Evolutionary conservation across 208 protist species (phyloP), one percentile per base, ranked within the genome.

Genomic region (Tritrichomonas foetus): DNA sequence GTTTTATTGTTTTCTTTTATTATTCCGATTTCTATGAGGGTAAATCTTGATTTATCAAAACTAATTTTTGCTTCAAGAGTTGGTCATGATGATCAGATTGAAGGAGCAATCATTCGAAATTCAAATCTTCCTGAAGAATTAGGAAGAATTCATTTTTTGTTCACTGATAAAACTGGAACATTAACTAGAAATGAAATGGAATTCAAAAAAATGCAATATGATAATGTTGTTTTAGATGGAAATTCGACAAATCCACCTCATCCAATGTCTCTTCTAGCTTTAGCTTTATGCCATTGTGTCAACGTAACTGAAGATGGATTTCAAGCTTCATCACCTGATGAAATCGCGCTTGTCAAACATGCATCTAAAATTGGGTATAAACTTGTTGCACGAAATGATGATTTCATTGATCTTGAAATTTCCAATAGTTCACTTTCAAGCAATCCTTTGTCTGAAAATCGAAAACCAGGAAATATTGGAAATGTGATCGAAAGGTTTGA

Each of bases 91-190:
- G 27, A 44, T 47, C 16, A 94, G 0, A 94, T 94, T 57, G 64
- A 84, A 78, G 95, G 94, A 25, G 96, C 96, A 1, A 95, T 99
- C 11, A 98, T 98, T 3, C 95, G 98, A 72, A 99, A 97, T 66
- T 98, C 97, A 33, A 98, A 97, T 13, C 97, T 99, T 44, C 98
- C 98, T 0, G 99, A 99, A 95, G 98, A 99, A 95, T 95, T 99
- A 2, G 98, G 98, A n/a, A 96, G 98, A 39, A 97, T 99, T 55
- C 96, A 97, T 74, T 99, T 98, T 95, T 95, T 99, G 41, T 97
- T 99, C 82, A 97, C 97, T 16, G 98, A 99, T 95, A 99, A 99
- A 96, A 99, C 98, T 20, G 99, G 98, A 57, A 99, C 99, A 49
- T 95, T 99, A 13, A 99, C 99, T 5, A 97, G 99, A 95, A 99